phyloP scores from a whole-genome alignment of 2,329 filamentous ascomycete species.

The Sporothrix brunneoviolacea region DNA sequence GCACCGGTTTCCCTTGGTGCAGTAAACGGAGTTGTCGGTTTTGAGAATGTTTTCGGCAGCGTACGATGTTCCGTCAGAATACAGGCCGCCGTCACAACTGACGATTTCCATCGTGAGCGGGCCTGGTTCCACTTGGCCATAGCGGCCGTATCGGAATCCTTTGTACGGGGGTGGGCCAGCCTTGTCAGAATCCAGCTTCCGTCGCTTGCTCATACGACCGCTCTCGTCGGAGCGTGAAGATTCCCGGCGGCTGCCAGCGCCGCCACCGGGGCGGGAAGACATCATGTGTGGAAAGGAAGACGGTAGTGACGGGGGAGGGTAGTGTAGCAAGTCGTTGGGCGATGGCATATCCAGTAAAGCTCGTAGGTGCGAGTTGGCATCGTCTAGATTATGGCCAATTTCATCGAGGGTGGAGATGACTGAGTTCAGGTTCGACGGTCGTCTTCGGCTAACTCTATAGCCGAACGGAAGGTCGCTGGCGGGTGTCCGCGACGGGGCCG shows the following conservation, averaged over 20 bases:
- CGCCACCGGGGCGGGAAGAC: not conserved
- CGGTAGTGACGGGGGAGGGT: not conserved
- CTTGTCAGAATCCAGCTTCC: constrained; percentile 61
- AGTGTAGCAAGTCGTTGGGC: constrained; percentile 12
- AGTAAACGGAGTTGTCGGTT: constrained; percentile 80
- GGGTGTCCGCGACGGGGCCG: not conserved
- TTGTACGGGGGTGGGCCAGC: constrained; percentile 37
- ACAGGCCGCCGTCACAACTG: constrained; percentile 79
- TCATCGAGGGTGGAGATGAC: constrained; percentile 12
- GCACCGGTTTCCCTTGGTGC: constrained; percentile 79
- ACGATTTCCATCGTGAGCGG: constrained; percentile 78
- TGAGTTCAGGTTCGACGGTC: not conserved
- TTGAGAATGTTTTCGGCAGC: constrained; percentile 75
- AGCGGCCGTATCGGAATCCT: constrained; percentile 73
- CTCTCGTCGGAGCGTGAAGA: constrained; percentile 11
- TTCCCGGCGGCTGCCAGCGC: constrained; percentile 10
- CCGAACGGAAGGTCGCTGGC: not conserved
- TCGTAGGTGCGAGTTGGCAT: constrained; percentile 38
- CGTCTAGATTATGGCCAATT: constrained; percentile 29
- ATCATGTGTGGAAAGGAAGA: not conserved
- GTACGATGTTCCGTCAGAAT: constrained; percentile 54
- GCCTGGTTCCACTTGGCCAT: constrained; percentile 80
- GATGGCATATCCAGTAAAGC: constrained; percentile 33
- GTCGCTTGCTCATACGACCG: constrained; percentile 55
- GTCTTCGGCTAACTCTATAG: not conserved